phyloP scores from a whole-genome alignment of 2,329 filamentous ascomycete species.

The Diaporthe destruens region DNA sequence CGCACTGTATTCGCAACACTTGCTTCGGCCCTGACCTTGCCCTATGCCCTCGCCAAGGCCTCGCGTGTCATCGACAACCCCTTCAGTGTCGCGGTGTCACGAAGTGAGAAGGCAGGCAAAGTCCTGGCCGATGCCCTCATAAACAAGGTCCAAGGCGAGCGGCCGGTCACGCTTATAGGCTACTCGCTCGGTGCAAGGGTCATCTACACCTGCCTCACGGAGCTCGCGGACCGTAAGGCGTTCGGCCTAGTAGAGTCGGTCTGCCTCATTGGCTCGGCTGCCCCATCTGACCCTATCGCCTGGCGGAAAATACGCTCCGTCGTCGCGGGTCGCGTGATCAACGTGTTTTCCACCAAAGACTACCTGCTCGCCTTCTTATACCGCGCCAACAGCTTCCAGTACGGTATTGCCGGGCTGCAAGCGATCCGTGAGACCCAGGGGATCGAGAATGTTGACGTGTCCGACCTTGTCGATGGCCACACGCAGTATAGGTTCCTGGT shows the following conservation, averaged over 20 bases:
- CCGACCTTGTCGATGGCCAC: slow-evolving; percentile 60
- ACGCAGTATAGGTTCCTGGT: slow-evolving; percentile 57
- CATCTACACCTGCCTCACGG: slow-evolving; percentile 85
- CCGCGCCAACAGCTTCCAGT: slow-evolving; percentile 83
- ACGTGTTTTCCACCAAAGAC: slow-evolving; percentile 90
- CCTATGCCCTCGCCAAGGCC: slow-evolving; percentile 75
- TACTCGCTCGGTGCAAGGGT: slow-evolving; percentile 86
- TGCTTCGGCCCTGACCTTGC: slow-evolving; percentile 76
- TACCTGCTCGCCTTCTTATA: slow-evolving; percentile 90
- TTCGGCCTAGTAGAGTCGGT: slow-evolving; percentile 89
- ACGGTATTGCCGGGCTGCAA: slow-evolving; percentile 87
- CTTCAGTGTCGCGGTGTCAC: slow-evolving; percentile 79
- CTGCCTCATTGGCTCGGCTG: slow-evolving; percentile 84
- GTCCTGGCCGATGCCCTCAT: slow-evolving; percentile 86
- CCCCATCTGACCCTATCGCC: slow-evolving; percentile 76
- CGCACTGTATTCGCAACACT: slow-evolving; percentile 77
- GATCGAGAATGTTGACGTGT: slow-evolving; percentile 69
- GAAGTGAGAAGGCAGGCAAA: slow-evolving; percentile 83
- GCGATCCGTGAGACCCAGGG: slow-evolving; percentile 76
- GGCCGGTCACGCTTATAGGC: slow-evolving; percentile 83
- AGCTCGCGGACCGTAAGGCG: slow-evolving; percentile 80
- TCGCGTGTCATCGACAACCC: slow-evolving; percentile 83
- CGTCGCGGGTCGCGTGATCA: slow-evolving; percentile 85
- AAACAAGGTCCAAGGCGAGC: slow-evolving; percentile 84
- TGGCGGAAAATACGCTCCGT: slow-evolving; percentile 85